phyloP scores from a whole-genome alignment of 345 rosid species.

The Corymbia maculata region DNA sequence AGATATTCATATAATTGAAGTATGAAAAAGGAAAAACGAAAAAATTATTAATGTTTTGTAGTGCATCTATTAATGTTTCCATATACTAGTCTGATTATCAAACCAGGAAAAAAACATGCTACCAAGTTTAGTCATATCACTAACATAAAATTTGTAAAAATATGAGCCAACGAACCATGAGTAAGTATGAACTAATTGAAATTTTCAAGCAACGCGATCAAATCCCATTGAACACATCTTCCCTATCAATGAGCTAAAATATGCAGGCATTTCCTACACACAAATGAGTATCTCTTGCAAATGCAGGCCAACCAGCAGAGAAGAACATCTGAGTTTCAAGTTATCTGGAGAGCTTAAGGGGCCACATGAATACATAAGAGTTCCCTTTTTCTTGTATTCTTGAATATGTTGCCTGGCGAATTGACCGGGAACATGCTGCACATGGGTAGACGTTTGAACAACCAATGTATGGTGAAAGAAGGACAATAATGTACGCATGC shows the following conservation, averaged over 20 bases:
- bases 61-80: too few species aligned
- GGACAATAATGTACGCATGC: not conserved
- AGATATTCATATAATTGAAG: too few species aligned
- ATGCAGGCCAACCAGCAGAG: not conserved
- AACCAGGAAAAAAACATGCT: too few species aligned
- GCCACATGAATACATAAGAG: not conserved
- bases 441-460: not conserved
- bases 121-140: too few species aligned
- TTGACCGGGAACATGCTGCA: not conserved
- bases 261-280: not conserved
- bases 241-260: not conserved
- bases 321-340: not conserved
- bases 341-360: not conserved
- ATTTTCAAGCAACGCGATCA: accelerated
- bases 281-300: not conserved
- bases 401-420: not conserved
- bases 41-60: too few species aligned
- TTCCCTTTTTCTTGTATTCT: not conserved
- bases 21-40: too few species aligned
- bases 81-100: too few species aligned
- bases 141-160: too few species aligned
- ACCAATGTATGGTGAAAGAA: not conserved
- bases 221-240: not conserved
- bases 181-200: too few species aligned
- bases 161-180: not conserved